Percentiles rank a stretch among this genome's conserved stretches.
These are phyloP conservation scores for Choanephora cucurbitarum DNA, from an alignment of 371 early-diverging fungal species.

Conservation along the genomic window DNA sequence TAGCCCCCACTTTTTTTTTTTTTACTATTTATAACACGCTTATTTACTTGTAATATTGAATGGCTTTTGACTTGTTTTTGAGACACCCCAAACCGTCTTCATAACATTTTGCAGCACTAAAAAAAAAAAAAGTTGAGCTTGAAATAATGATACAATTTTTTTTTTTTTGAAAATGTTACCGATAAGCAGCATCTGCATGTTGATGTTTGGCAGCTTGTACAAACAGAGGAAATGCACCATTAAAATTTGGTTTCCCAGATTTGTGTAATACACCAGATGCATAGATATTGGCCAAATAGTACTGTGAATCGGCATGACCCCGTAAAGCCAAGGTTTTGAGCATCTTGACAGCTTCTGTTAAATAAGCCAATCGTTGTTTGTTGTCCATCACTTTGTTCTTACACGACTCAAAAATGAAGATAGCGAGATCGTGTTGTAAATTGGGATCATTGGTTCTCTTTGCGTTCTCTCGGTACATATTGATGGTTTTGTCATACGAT, in stretches of 20 bases:
- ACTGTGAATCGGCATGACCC: slow-evolving; percentile 66
- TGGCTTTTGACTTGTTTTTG: slow-evolving; percentile 60
- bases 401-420: slow-evolving; percentile 64
- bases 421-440: slow-evolving; percentile 78
- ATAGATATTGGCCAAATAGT: slow-evolving; percentile 66
- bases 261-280: slow-evolving; percentile 55
- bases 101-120: slow-evolving; percentile 65
- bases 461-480: slow-evolving; percentile 66
- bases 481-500: slow-evolving; percentile 67
- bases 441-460: slow-evolving; percentile 70
- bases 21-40: slow-evolving; percentile 3
- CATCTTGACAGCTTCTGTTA: slow-evolving; percentile 62
- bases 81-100: slow-evolving; percentile 68
- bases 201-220: slow-evolving; percentile 69
- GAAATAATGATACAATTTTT: slow-evolving; percentile 1
- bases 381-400: slow-evolving; percentile 33
- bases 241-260: slow-evolving; percentile 63
- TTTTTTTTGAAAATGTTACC: slow-evolving; percentile 24
- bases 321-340: slow-evolving; percentile 55
- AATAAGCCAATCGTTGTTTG: slow-evolving; percentile 46
- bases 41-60: slow-evolving; percentile 71
- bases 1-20: neutral
- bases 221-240: slow-evolving; percentile 67
- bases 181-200: slow-evolving; percentile 67
- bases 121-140: neutral